phyloP scores from a whole-genome alignment of 257 asterid species.

The Agastache rugosa region DNA sequence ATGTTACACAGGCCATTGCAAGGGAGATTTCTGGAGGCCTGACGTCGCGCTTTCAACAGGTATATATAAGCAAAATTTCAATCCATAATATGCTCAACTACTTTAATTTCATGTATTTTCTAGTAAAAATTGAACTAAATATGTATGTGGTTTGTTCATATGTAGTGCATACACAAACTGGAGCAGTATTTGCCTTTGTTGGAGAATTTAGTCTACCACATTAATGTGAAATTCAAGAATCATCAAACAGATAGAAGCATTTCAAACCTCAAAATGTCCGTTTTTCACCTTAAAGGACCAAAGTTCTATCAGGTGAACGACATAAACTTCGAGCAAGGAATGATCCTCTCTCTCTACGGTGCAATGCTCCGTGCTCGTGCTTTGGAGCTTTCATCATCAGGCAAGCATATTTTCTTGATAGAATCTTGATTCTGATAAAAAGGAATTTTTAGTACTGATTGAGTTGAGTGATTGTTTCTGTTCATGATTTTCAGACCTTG shows the following conservation, averaged over 20 bases:
- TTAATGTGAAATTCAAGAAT: slow-evolving; percentile 22
- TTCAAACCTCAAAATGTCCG: slow-evolving; percentile 49
- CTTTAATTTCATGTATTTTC: not conserved
- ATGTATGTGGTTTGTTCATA: not conserved
- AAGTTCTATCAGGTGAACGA: slow-evolving; percentile 48
- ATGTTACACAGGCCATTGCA: slow-evolving; percentile 60
- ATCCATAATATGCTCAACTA: not conserved
- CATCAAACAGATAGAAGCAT: slow-evolving; percentile 32
- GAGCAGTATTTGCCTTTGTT: slow-evolving; percentile 63
- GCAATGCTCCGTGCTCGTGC: slow-evolving; percentile 60
- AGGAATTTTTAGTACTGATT: not conserved
- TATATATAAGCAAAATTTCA: slow-evolving; percentile 29
- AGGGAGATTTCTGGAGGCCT: slow-evolving; percentile 75
- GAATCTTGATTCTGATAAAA: not conserved
- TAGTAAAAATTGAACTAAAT: not conserved
- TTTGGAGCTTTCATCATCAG: slow-evolving; percentile 56
- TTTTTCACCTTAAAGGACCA: slow-evolving; percentile 40
- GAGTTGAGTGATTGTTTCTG: not conserved
- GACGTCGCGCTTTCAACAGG: slow-evolving; percentile 63
- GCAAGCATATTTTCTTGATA: slow-evolving; percentile 27
- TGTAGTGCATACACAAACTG: slow-evolving; percentile 64
- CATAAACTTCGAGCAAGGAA: slow-evolving; percentile 58
- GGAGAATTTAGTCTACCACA: slow-evolving; percentile 51
- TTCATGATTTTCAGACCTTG: slow-evolving; percentile 51
- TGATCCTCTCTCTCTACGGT: slow-evolving; percentile 61